These are phyloP conservation scores for Arthrobotrys sinensis DNA, from an alignment of 2,329 filamentous ascomycete genomes.

Conservation along the genomic window DNA sequence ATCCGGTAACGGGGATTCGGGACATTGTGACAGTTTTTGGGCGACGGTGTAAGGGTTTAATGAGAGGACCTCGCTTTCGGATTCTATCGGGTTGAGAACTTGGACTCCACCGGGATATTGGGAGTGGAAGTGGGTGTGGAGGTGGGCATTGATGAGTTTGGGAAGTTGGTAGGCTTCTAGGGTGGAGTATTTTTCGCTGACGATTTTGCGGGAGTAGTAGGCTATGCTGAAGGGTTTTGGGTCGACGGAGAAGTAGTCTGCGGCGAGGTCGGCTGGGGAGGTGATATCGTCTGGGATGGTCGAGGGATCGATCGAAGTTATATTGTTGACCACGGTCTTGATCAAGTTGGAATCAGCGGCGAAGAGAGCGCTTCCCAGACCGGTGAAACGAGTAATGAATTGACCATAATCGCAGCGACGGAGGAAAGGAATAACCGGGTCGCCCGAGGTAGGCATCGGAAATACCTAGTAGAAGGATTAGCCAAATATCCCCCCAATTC, in stretches of 20 bases:
- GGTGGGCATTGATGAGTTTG: slow-evolving; percentile 83
- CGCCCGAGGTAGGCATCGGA: slow-evolving; percentile 84
- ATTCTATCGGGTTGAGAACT: slow-evolving; percentile 83
- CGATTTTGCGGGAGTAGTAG: slow-evolving; percentile 78
- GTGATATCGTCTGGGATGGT: slow-evolving; percentile 68
- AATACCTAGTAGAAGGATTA: slow-evolving; percentile 73
- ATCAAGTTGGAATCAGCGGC: slow-evolving; percentile 66
- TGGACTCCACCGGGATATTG: slow-evolving; percentile 82
- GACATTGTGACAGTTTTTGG: slow-evolving; percentile 81
- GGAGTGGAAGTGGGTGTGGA: slow-evolving; percentile 88
- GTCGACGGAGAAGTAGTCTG: slow-evolving; percentile 71
- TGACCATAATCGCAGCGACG: slow-evolving; percentile 81
- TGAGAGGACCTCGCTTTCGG: slow-evolving; percentile 81
- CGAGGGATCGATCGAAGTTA: slow-evolving; percentile 66
- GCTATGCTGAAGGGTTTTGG: slow-evolving; percentile 78
- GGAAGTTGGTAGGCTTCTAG: slow-evolving; percentile 75
- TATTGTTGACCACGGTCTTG: slow-evolving; percentile 72
- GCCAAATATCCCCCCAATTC: background rate
- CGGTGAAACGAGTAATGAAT: slow-evolving; percentile 79
- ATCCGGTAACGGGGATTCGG: slow-evolving; percentile 78
- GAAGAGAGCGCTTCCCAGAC: slow-evolving; percentile 80
- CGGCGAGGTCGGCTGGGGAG: slow-evolving; percentile 64
- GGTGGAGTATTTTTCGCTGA: slow-evolving; percentile 78
- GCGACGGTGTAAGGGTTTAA: slow-evolving; percentile 81
- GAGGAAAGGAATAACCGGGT: slow-evolving; percentile 79